Conservation (phyloP, 2,329 filamentous ascomycete genomes). For the Cladosporium oxysporum region DNA sequence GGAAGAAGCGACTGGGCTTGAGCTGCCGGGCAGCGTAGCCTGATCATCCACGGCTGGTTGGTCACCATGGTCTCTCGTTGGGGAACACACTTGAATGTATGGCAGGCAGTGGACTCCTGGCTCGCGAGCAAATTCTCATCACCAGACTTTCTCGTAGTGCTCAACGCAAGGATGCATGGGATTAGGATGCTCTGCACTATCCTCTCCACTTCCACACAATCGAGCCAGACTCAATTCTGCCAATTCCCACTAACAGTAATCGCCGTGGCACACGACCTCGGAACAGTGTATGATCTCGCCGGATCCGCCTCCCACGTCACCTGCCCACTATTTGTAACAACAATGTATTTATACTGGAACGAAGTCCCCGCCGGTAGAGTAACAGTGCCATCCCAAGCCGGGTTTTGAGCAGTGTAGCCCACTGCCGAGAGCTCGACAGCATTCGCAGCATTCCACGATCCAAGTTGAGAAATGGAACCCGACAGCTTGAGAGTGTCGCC, state of each 20-base stretch:
- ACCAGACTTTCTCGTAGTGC: neutral
- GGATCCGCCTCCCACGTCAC: constrained; percentile 66
- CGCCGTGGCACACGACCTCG: constrained; percentile 23
- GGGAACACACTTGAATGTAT: neutral
- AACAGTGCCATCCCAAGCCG: constrained; percentile 62
- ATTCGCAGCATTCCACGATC: constrained; percentile 57
- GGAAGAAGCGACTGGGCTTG: neutral
- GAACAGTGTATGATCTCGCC: constrained; percentile 45
- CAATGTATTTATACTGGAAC: constrained; percentile 64
- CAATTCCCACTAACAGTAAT: constrained; percentile 7
- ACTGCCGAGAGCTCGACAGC: constrained; percentile 61
- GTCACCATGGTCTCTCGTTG: neutral
- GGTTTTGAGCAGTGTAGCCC: constrained; percentile 61
- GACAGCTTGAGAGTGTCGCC: constrained; percentile 68
- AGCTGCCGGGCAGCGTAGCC: neutral
- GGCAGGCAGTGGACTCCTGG: neutral
- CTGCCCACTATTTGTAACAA: constrained; percentile 55
- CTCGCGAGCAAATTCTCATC: neutral
- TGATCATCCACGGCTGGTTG: neutral
- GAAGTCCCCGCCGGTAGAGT: constrained; percentile 56
- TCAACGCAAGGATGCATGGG: neutral
- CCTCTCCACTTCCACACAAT: neutral
- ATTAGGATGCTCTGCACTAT: neutral
- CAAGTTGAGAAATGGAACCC: constrained; percentile 62
- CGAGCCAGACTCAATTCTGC: neutral